phyloP scores from a whole-genome alignment of 192 early-diverging fungal species.

The Rhizophlyctis rosea region DNA sequence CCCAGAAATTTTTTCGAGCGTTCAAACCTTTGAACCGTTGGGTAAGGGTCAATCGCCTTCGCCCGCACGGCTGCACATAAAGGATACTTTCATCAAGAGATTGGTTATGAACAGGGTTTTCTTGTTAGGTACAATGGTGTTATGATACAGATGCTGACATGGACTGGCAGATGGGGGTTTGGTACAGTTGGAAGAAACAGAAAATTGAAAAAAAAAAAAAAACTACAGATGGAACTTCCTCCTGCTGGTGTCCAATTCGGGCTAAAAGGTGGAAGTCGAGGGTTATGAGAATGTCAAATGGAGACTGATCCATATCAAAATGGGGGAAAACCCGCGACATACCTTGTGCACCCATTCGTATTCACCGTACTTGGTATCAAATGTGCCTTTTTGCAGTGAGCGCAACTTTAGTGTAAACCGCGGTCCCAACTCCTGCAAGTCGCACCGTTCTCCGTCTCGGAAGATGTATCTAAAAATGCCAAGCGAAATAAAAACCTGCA shows the following conservation, averaged over 20 bases:
- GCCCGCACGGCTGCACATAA: no score
- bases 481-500: background rate
- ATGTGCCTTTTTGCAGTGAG: constrained; percentile 96
- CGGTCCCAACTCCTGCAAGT: constrained; percentile 94
- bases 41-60: no score
- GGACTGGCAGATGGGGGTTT: no score
- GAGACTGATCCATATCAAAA: background rate
- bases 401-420: constrained; percentile 90
- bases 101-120: no score
- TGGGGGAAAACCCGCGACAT: background rate
- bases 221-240: constrained; percentile 71
- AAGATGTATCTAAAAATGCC: constrained; percentile 74
- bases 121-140: no score
- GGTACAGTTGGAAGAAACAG: no score
- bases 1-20: no score
- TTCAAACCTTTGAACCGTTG: no score
- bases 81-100: no score
- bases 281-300: background rate
- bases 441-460: constrained; percentile 62
- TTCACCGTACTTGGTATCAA: constrained; percentile 83
- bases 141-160: no score
- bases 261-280: constrained; percentile 38
- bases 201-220: no score
- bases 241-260: constrained; percentile 82
- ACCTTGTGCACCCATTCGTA: constrained; percentile 96